Conservation (phyloP, 1,284 basidiomycete species). For the Ceratobasidium sp. region DNA sequence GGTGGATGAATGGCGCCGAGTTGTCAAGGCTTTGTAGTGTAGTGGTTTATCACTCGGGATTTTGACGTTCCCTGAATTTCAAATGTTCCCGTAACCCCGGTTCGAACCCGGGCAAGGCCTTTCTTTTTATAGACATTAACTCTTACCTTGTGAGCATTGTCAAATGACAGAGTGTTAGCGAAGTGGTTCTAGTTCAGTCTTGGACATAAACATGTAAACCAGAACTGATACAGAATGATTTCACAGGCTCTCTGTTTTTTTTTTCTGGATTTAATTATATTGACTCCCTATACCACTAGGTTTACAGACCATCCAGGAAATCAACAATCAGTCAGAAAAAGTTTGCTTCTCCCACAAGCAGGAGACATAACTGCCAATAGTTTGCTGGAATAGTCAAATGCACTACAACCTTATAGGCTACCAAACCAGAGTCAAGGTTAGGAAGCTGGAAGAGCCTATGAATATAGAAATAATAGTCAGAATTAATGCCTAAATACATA, state of each 20-base stretch:
- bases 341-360: not conserved
- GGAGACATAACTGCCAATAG: constrained; percentile 31
- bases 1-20: too few relatives aligned
- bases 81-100: constrained; percentile 26
- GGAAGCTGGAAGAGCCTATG: constrained; percentile 19
- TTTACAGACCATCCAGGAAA: too few relatives aligned
- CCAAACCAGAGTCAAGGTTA: constrained; percentile 8
- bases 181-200: too few relatives aligned
- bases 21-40: constrained; percentile 31
- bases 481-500: too few relatives aligned
- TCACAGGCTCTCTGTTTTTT: too few relatives aligned
- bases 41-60: constrained; percentile 45
- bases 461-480: not conserved
- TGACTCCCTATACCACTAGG: too few relatives aligned
- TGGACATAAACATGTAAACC: too few relatives aligned
- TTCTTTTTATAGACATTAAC: constrained; percentile 2
- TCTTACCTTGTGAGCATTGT: too few relatives aligned
- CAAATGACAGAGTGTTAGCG: too few relatives aligned
- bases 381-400: constrained; percentile 30
- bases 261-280: too few relatives aligned
- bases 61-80: too few relatives aligned
- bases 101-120: constrained; percentile 39
- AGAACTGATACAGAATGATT: too few relatives aligned
- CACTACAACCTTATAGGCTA: constrained; percentile 38
- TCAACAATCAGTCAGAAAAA: not conserved